Conservation (phyloP, 192 early-diverging fungal genomes). For the Coemansia sp. region DNA sequence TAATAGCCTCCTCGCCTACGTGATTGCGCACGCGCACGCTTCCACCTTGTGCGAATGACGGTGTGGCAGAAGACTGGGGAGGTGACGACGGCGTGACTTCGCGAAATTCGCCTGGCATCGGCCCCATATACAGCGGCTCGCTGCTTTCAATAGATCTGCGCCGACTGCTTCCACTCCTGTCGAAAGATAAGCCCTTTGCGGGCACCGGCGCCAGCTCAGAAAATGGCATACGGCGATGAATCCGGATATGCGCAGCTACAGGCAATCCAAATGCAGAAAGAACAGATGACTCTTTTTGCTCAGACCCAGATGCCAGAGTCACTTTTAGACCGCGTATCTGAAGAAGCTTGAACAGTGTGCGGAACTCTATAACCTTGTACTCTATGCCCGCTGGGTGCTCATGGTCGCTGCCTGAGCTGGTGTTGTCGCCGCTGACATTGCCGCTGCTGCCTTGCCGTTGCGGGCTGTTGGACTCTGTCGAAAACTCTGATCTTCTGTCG, state of each 20-base stretch:
- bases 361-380: constrained; percentile 48
- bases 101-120: constrained; percentile 56
- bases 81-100: constrained; percentile 18
- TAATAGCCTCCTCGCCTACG: constrained; percentile 42
- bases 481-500: constrained; percentile 11
- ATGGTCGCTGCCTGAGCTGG: constrained; percentile 16
- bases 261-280: constrained; percentile 41
- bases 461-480: constrained; percentile 9
- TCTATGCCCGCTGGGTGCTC: constrained; percentile 46
- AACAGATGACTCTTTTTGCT: constrained; percentile 9
- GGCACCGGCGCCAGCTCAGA: constrained; percentile 48
- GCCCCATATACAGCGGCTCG: constrained; percentile 52
- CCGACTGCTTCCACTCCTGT: neutral
- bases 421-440: constrained; percentile 14
- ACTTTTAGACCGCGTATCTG: constrained; percentile 39
- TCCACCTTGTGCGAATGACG: neutral
- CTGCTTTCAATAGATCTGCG: constrained; percentile 1
- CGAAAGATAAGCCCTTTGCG: neutral
- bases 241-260: constrained; percentile 41
- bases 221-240: constrained; percentile 54
- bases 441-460: constrained; percentile 11
- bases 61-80: neutral
- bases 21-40: constrained; percentile 24
- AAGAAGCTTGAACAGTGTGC: constrained; percentile 42
- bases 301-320: constrained; percentile 8